Conservation (phyloP, 768 basidiomycete species). For the Rhodotorula diobovata region DNA sequence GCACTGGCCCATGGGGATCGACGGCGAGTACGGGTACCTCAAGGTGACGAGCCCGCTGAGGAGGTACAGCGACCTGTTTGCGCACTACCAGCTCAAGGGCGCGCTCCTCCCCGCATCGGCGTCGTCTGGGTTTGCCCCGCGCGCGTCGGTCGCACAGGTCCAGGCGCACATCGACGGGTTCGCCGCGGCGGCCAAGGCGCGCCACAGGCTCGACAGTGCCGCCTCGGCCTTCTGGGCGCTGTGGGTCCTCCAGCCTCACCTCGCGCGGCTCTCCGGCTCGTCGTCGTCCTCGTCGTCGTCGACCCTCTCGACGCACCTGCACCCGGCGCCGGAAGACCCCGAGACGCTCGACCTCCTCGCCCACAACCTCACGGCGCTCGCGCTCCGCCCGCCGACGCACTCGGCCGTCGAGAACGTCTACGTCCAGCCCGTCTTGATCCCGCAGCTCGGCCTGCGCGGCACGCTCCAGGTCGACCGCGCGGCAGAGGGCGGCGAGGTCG, state of each 20-base stretch:
- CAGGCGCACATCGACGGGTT: slow-evolving; percentile 16
- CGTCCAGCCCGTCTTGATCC: slow-evolving; percentile 26
- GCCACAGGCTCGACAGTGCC: slow-evolving; percentile 13
- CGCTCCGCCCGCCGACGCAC: slow-evolving; percentile 11
- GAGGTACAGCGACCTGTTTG: slow-evolving; percentile 71
- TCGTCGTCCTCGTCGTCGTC: not conserved
- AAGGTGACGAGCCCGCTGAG: slow-evolving; percentile 82
- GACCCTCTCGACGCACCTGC: not conserved
- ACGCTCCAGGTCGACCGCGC: slow-evolving; percentile 15
- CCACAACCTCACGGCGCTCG: slow-evolving; percentile 13
- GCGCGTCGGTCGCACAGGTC: slow-evolving; percentile 8
- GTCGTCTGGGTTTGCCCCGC: slow-evolving; percentile 5
- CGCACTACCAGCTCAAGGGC: slow-evolving; percentile 91
- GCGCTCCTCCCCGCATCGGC: slow-evolving; percentile 50
- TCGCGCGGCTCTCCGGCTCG: slow-evolving; percentile 3
- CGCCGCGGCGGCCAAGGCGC: slow-evolving; percentile 14
- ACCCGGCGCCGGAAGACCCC: not conserved
- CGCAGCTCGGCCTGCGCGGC: slow-evolving; percentile 21
- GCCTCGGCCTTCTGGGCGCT: slow-evolving; percentile 36
- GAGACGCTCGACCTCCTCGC: slow-evolving; percentile 18
- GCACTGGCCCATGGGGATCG: slow-evolving; percentile 69
- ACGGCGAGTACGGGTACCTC: slow-evolving; percentile 70
- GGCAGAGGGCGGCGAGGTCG: not conserved
- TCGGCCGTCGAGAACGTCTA: slow-evolving; percentile 13
- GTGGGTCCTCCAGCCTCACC: slow-evolving; percentile 35